Evolutionary conservation across 2,329 filamentous ascomycete species (phyloP).

Genomic region (Xylaria sp.): DNA sequence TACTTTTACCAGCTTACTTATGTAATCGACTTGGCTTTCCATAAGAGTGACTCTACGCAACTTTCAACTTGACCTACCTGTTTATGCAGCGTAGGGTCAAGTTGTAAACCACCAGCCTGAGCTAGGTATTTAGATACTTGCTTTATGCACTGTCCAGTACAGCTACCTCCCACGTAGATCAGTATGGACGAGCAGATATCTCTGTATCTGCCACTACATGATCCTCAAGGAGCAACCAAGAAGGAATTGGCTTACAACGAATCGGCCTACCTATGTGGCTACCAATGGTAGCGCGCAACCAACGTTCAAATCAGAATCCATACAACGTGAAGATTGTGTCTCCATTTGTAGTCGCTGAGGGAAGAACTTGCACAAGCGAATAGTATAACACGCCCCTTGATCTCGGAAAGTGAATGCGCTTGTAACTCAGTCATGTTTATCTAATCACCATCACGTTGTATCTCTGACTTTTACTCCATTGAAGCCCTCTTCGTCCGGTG

Average conservation of each 20-base stretch:
- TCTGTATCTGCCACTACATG: no score
- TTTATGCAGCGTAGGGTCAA: no score
- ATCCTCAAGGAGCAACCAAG: conserved; percentile 2
- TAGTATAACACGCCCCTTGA: not conserved
- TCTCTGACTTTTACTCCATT: not conserved
- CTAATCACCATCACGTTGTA: not conserved
- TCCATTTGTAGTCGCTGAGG: not conserved
- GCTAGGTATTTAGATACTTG: no score
- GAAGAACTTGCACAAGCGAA: not conserved
- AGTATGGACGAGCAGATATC: not conserved
- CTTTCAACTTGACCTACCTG: no score
- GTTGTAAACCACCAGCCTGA: no score
- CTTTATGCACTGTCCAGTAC: no score
- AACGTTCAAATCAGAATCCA: not conserved
- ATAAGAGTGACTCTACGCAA: no score
- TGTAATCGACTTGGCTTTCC: no score
- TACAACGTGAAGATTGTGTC: not conserved
- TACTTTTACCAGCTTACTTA: no score
- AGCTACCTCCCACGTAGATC: no score
- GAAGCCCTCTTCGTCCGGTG: not conserved
- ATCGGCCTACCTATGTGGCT: not conserved
- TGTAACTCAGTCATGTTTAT: not conserved
- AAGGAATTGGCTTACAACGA: not conserved
- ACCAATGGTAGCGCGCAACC: not conserved
- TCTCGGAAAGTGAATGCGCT: not conserved